Evolutionary conservation across 2,329 filamentous ascomycete species (phyloP).

Genomic region (Tolypocladium inflatum): DNA sequence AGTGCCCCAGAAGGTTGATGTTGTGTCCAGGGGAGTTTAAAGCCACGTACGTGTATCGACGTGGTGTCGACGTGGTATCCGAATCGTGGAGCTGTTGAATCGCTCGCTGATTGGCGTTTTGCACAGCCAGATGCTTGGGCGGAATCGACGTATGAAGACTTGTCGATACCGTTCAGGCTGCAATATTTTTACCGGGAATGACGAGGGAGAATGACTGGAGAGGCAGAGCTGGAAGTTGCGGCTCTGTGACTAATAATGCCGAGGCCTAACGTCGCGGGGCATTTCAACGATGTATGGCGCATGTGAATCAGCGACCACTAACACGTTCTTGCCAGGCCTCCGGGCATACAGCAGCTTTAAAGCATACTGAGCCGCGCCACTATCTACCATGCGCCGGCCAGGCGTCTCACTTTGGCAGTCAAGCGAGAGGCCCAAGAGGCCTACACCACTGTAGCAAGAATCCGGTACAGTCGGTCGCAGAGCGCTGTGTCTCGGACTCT

Average conservation of each 20-base stretch:
- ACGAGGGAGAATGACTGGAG: too few species aligned
- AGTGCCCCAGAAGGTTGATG: neutral
- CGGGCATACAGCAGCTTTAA: neutral
- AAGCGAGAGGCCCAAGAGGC: neutral
- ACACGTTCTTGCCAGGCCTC: neutral
- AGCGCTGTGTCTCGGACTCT: neutral
- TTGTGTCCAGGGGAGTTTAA: too few species aligned
- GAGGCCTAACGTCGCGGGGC: neutral
- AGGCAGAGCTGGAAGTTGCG: neutral
- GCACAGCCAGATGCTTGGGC: neutral
- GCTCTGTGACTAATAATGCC: neutral
- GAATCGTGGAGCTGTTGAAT: neutral
- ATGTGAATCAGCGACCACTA: neutral
- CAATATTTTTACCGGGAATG: too few species aligned
- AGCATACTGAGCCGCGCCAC: neutral
- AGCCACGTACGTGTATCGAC: neutral
- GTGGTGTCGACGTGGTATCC: neutral
- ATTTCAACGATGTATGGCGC: neutral
- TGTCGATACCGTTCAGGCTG: neutral
- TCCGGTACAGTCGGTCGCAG: neutral
- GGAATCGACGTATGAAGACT: neutral
- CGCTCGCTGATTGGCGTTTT: neutral
- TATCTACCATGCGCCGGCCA: too few species aligned
- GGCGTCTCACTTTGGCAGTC: neutral
- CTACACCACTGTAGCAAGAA: too few species aligned